Percentiles rank a stretch among this genome's conserved stretches.
phyloP scores from a whole-genome alignment of 1,284 basidiomycete species.

The Apiotrichum gracile region DNA sequence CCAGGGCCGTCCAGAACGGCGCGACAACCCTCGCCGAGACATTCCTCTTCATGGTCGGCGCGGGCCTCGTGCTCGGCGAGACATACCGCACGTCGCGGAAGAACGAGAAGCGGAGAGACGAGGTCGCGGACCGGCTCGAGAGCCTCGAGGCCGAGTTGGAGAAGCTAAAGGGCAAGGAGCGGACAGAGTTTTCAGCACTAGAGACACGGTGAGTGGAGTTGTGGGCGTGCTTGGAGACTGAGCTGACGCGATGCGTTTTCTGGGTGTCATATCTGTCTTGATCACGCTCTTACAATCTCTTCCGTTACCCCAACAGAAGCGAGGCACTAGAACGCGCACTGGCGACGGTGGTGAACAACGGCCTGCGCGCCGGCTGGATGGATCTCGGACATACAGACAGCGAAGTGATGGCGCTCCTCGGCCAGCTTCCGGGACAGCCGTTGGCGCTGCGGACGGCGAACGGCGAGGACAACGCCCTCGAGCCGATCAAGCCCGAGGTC shows the following conservation, averaged over 20 bases:
- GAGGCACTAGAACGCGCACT: slow-evolving; percentile 58
- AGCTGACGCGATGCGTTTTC: background rate
- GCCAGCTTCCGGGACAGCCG: slow-evolving; percentile 14
- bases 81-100: slow-evolving; percentile 68
- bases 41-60: slow-evolving; percentile 76
- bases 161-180: slow-evolving; percentile 18
- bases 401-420: slow-evolving; percentile 22
- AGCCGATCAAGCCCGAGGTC: no score
- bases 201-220: slow-evolving; percentile 25
- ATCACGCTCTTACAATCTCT: no score
- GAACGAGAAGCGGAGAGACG: slow-evolving; percentile 65
- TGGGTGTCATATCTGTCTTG: no score
- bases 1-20: slow-evolving; percentile 79
- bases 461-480: background rate
- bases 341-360: slow-evolving; percentile 65
- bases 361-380: slow-evolving; percentile 60
- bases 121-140: slow-evolving; percentile 64
- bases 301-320: slow-evolving; percentile 24
- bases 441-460: slow-evolving; percentile 9
- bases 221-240: background rate
- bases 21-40: slow-evolving; percentile 79
- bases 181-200: slow-evolving; percentile 22
- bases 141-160: slow-evolving; percentile 51
- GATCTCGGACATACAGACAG: slow-evolving; percentile 30
- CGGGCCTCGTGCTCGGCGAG: slow-evolving; percentile 69